Conservation (phyloP, 192 early-diverging fungal genomes). For the Backusella circina region DNA sequence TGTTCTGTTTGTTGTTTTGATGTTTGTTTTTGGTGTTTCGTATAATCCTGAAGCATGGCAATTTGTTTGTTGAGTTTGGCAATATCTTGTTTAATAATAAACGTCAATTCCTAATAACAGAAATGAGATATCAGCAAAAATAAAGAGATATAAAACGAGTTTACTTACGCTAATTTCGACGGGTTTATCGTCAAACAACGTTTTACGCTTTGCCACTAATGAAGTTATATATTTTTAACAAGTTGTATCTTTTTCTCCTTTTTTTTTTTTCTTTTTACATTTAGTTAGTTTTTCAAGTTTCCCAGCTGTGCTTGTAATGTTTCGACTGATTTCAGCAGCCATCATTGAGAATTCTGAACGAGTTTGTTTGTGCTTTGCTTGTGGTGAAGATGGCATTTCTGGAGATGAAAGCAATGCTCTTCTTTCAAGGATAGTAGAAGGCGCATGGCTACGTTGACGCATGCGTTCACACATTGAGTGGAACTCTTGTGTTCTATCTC, state of each 20-base stretch:
- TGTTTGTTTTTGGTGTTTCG: constrained; percentile 44
- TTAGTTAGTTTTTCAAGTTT: constrained; percentile 84
- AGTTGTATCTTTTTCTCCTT: background rate
- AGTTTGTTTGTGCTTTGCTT: constrained; percentile 24
- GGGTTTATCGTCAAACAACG: constrained; percentile 96
- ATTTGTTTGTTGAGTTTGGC: constrained; percentile 94
- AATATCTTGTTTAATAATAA: constrained; percentile 95
- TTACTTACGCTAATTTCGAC: constrained; percentile 81
- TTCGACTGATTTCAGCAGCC: constrained; percentile 78
- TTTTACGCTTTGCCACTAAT: constrained; percentile 88
- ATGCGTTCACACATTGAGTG: constrained; percentile 75
- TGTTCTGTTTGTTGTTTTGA: constrained; percentile 85
- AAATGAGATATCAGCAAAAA: background rate
- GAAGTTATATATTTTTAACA: background rate
- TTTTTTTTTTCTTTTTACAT: constrained; percentile 35
- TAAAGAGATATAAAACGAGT: too few relatives aligned
- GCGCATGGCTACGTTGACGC: constrained; percentile 38
- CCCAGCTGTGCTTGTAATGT: constrained; percentile 80
- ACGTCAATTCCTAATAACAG: constrained; percentile 72
- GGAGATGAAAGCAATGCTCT: constrained; percentile 20
- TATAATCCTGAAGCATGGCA: constrained; percentile 72
- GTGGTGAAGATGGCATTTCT: constrained; percentile 12
- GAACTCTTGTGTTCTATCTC: constrained; percentile 87
- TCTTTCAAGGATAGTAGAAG: constrained; percentile 23
- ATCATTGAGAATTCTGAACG: constrained; percentile 77